phyloP scores from a whole-genome alignment of 2,329 filamentous ascomycete genomes.

The Epichloe elymi region DNA sequence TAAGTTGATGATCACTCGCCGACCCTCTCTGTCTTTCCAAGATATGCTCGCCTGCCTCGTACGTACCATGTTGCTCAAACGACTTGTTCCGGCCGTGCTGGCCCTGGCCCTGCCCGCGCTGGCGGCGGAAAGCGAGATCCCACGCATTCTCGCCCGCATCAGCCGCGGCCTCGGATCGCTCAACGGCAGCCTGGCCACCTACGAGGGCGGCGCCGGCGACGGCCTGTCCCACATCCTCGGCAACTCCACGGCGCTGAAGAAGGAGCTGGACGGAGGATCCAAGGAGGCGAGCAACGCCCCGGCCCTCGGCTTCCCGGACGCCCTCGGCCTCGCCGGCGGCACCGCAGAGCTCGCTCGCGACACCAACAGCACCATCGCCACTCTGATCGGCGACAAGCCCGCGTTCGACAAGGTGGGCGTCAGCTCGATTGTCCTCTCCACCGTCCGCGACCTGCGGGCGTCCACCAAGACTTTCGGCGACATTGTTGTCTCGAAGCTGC shows the following conservation, averaged over 20 bases:
- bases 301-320: neutral
- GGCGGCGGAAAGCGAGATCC: neutral
- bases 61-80: neutral
- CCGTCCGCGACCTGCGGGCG: neutral
- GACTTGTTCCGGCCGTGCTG: neutral
- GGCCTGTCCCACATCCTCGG: neutral
- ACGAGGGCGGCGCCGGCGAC: too few relatives aligned
- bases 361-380: neutral
- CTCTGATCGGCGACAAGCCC: neutral
- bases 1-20: too few relatives aligned
- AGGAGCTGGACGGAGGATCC: neutral
- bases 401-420: neutral
- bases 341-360: neutral
- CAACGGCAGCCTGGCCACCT: conserved; percentile 8
- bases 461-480: neutral
- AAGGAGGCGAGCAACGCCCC: neutral
- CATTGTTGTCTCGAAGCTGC: neutral
- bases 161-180: conserved; percentile 1
- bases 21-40: too few relatives aligned
- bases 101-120: neutral
- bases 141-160: neutral
- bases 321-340: neutral
- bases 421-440: neutral
- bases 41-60: too few relatives aligned
- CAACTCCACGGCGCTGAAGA: conserved; percentile 7